These are phyloP conservation scores for Eucalyptus coolabah DNA, from an alignment of 345 rosid species.

Conservation along the genomic window DNA sequence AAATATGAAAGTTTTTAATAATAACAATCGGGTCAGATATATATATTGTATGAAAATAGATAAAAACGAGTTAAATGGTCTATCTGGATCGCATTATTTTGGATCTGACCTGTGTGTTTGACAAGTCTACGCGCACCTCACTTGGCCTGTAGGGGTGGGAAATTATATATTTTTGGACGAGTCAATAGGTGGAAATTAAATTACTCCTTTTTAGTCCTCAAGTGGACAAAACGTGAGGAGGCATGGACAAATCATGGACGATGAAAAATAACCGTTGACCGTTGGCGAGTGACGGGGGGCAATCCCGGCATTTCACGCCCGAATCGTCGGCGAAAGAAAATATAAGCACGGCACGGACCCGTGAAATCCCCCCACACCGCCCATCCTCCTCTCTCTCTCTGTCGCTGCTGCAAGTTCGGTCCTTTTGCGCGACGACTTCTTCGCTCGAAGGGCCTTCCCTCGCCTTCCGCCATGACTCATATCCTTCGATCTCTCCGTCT, in stretches of 20 bases:
- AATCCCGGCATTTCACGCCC: background rate
- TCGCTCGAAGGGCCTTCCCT: background rate
- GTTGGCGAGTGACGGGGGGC: background rate
- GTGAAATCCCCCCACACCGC: background rate
- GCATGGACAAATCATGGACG: background rate
- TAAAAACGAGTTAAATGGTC: too few species aligned
- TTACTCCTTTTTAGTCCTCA: background rate
- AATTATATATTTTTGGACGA: too few species aligned
- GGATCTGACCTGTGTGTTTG: background rate
- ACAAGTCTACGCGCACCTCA: background rate
- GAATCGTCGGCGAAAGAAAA: background rate
- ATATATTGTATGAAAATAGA: too few species aligned
- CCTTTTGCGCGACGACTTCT: background rate
- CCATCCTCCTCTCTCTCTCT: background rate
- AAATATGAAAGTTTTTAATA: too few species aligned
- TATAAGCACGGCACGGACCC: background rate
- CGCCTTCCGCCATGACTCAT: constrained; percentile 5
- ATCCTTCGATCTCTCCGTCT: background rate
- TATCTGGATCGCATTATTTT: too few species aligned
- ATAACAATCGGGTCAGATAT: accelerated
- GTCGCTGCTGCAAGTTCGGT: background rate
- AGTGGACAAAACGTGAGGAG: background rate
- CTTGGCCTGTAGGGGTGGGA: background rate
- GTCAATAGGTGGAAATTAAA: background rate
- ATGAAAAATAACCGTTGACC: background rate